Conservation (phyloP, 2,329 filamentous ascomycete species). For the Colletotrichum trifolii region DNA sequence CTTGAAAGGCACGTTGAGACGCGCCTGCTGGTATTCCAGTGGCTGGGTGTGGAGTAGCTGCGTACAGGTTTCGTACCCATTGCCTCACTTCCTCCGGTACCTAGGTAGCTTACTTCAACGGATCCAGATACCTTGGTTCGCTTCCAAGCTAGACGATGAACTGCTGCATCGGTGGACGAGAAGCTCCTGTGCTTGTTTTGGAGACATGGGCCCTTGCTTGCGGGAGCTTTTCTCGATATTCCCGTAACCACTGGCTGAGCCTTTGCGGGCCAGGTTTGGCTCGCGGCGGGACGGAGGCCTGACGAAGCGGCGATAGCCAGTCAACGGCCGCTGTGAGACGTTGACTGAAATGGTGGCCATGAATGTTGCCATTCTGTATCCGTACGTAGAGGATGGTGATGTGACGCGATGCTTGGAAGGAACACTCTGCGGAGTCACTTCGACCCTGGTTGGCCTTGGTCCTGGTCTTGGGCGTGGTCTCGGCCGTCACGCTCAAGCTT, state of each 20-base stretch:
- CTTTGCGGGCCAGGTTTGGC: constrained; percentile 12
- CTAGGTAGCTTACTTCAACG: too few relatives aligned
- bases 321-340: constrained; percentile 33
- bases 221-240: constrained; percentile 28
- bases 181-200: constrained; percentile 14
- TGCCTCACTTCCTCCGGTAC: too few relatives aligned
- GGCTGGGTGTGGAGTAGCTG: constrained; percentile 14
- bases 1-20: too few relatives aligned
- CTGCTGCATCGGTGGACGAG: constrained; percentile 12
- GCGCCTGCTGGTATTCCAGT: background rate
- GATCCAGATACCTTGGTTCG: too few relatives aligned
- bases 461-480: constrained; percentile 15
- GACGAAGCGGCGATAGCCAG: constrained; percentile 26
- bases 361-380: background rate
- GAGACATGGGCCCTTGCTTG: constrained; percentile 32
- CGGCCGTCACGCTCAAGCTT: constrained; percentile 11
- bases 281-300: constrained; percentile 25
- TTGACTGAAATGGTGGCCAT: constrained; percentile 7
- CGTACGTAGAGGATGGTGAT: background rate
- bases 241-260: constrained; percentile 32
- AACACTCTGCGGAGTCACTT: background rate
- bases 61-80: too few relatives aligned
- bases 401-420: background rate
- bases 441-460: constrained; percentile 11
- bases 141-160: too few relatives aligned